Base-by-base conservation (phyloP, 768 basidiomycete genomes). In the Tricholoma sp. region DNA sequence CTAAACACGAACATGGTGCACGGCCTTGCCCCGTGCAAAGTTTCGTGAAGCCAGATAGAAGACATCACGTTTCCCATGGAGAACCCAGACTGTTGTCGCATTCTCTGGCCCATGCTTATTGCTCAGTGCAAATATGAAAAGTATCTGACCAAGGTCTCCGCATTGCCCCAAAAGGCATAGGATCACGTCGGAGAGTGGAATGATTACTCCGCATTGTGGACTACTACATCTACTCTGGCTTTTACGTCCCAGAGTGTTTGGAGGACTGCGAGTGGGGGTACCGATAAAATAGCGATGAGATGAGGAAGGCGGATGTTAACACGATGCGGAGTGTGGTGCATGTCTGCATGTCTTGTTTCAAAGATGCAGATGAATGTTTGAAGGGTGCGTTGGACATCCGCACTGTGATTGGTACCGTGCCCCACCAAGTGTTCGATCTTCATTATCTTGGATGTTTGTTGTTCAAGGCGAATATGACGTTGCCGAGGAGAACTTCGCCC, bases 71-170 rank as follows among this genome's bases (percentile, higher is more conserved):
- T 62, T 10, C 67, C 66, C 16, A 57, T 50, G 6, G 55, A 64
- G 10, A 61, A 69, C 47, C 64, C 68, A 3, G 68, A 68, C 22
- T 66, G 67, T 55, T 56, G 65, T 22, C 66, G 68, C 34, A 56
- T 69, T 7, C 62, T 69, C 16, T 58, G 59, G 14, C 61, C 68
- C 7, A 54, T 71, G 7, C 54, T 50, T n/a, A 54, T 68, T n/a
- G 67, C 66, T 1, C 55, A 58, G 32, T 62, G 56, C 19, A 46
- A 60, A 29, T 66, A 56, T 39, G 55, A 62, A 31, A 35, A 50
- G 31, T 45, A 47, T n/a, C 53, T 68, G 14, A 32, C 22, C 1
- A 57, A 57, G 2, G 56, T 67, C 2, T 52, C 61, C 2, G 22
- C 54, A 11, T 56, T 66, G 2, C 68, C 68, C 43, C 47, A 55